Base-by-base conservation (phyloP, 1,284 basidiomycete genomes). In the Sutorius eximius region DNA sequence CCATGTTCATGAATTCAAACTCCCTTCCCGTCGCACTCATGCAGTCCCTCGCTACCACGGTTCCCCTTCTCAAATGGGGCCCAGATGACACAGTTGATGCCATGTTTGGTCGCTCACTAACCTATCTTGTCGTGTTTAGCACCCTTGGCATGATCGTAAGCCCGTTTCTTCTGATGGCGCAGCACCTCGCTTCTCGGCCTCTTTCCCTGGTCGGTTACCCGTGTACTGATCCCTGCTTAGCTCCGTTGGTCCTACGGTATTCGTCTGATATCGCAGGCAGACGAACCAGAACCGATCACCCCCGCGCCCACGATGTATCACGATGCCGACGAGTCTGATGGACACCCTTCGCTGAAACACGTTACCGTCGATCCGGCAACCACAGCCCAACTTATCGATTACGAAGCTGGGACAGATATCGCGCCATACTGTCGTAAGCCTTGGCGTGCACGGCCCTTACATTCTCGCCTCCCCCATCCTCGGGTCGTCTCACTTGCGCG, bases 1-100 rank as follows among this genome's bases (percentile, higher is more conserved):
- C 88, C 20, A 90, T 89, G 85, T 92, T 92, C 75, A 90, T 90
- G 84, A 95, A 95, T 71, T 93, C 91, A 6, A 98, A 98, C 69
- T 95, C 93, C 6, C 80, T 98, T 2, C 95, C 95, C 0, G 93
- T 97, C 42, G 95, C 95, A 0, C 78, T 98, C 34, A 89, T 93
- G 85, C 91, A 96, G 73, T 90, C 86, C 58, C 83, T 98, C 22
- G 93, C 93, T 8, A 75, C 89, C 51, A 89, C 91, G 10, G 93
- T 97, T 0, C 89, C 89, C 0, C 85, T 85, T 12, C 78, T 98
- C 33, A 86, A 89, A 66, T 95, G 94, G 93, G 87, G 82, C 16
- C 69, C 80, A 7, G 85, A 90, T 51, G 95, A 98, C 67, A 89
- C 83, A 61, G 81, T 86, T 63, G 82, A 94, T 62, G 83, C 88